Evolutionary conservation across 805 yeast species (phyloP), one percentile per base, ranked within the genome.

Genomic region (Starmerella bombicola): DNA sequence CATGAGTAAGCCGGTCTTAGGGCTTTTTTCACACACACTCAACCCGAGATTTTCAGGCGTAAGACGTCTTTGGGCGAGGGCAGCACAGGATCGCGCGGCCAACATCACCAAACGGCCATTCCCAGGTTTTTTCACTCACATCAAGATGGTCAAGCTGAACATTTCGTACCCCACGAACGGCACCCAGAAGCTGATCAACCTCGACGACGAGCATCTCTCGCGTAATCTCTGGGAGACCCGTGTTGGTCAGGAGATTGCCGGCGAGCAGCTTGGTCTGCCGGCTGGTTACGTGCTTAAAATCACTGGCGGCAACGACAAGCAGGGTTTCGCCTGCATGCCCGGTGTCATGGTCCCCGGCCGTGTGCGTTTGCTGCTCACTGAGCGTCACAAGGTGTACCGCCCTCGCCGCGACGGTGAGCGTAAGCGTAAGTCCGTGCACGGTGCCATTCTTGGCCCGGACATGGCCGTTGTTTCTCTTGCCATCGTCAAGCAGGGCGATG

Each of bases 271-370:
- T 62, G 93, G 94, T 65, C 97, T 91, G 64, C 98, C 93, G 74
- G 88, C 85, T 73, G 98, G 98, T 65, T 91, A 91, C 85, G 70
- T 84, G 66, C 86, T 91, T 82, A 93, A 80, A 77, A 86, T 91
- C 70, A 72, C 96, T 62, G 98, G 98, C 68, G 98, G 98, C 80
- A 91, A 91, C 81, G 98, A 91, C 76, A 91, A 91, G 76, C 98
- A 91, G 77, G 98, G 98, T 76, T 91, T 91, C 95, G 97, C 98
- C 74, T 91, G 93, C 98, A 91, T 86, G 74, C 98, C 93, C 74
- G 98, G 98, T 80, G 98, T 91, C 56, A 74, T 91, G 78, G 91
- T 84, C 76, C 97, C 98, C 73, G 85, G 93, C 79, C 93, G 98
- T 80, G 97, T 91, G 62, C 85, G 82, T 69, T 78, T 91, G 63